A percentile compares a stretch with the other conserved stretches of the same genome.
phyloP scores from a whole-genome alignment of 805 yeast genomes.

The Yarrowia sp. region DNA sequence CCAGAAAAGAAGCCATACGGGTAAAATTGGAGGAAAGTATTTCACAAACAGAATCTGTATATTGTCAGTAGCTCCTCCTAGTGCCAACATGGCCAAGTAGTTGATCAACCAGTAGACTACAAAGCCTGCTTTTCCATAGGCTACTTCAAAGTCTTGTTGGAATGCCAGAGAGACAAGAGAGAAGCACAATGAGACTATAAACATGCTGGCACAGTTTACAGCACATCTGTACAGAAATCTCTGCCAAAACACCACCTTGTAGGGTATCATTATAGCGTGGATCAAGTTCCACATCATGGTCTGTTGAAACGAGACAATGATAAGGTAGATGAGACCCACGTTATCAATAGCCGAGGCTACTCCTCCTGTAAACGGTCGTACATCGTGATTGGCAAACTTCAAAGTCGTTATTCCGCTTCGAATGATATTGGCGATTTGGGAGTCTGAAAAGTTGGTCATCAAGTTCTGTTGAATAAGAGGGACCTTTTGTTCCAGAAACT shows the following conservation, averaged over 20 bases:
- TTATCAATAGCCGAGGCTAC: conserved; percentile 10
- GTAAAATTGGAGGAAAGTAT: conserved; percentile 59
- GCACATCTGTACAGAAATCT: background rate
- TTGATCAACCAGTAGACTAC: conserved; percentile 70
- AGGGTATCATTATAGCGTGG: background rate
- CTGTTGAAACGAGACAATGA: conserved; percentile 71
- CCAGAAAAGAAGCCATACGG: conserved; percentile 71
- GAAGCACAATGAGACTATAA: conserved; percentile 57
- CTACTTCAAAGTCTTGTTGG: conserved; percentile 56
- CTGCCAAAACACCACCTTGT: background rate
- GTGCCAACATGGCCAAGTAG: conserved; percentile 68
- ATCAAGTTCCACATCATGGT: conserved; percentile 40
- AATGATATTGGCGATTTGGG: background rate
- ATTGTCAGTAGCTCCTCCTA: conserved; percentile 73
- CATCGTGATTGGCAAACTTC: conserved; percentile 23
- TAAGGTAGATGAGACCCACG: conserved; percentile 70
- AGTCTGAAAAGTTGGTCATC: background rate
- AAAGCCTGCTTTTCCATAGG: conserved; percentile 70
- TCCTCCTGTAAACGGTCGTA: conserved; percentile 40
- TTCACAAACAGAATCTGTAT: conserved; percentile 53
- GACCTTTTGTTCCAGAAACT: background rate
- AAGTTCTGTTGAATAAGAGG: background rate
- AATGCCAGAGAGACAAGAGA: conserved; percentile 64
- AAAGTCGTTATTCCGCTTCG: background rate
- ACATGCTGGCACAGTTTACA: background rate